Evolutionary conservation across 257 asterid species (phyloP), one percentile per base, ranked within the genome.

Genomic region (Leonotis leonurus): DNA sequence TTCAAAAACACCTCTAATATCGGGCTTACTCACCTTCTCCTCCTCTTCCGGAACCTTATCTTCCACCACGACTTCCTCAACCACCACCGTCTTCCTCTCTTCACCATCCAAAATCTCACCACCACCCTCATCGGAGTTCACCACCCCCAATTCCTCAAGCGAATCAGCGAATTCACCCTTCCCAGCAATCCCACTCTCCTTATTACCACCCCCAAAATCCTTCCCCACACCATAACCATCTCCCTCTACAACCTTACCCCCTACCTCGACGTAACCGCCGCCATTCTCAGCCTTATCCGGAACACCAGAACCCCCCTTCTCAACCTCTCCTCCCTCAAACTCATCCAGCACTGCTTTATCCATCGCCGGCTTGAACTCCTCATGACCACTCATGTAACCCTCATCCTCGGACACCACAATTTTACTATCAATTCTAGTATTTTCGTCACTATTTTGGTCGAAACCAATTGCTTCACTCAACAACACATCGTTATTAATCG

Each of bases 351-450:
- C 64, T 11, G 58, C 59, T 58, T 71, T 67, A 67, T 79, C 82
- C 55, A 39, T 54, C 35, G 73, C 81, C 64, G 53, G 8, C 17
- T 77, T 85, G 62, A 83, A 86, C 74, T 86, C 90, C 70, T 87
- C 95, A 32, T 71, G 46, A 21, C 86, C 93, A 44, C 92, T 82
- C 74, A 72, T 68, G 67, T 76, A 80, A 52, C 82, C 82, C 71
- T 80, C 88, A 55, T 71, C 93, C 63, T 76, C 80, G 30, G 80
- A 73, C 66, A 69, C 70, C 64, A 44, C 59, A 64, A 69, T 72
- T 60, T 64, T 75, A 44, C 54, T 61, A 65, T 44, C 32, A 72
- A 40, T 57, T 68, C 56, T 60, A 66, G 57, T 60, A 12, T 36
- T 57, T 43, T 36, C 73, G 36, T 60, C 65, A 60, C 53, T 56